phyloP scores from a whole-genome alignment of 2,329 filamentous ascomycete genomes.

The Aspergillus novoparasiticus region DNA sequence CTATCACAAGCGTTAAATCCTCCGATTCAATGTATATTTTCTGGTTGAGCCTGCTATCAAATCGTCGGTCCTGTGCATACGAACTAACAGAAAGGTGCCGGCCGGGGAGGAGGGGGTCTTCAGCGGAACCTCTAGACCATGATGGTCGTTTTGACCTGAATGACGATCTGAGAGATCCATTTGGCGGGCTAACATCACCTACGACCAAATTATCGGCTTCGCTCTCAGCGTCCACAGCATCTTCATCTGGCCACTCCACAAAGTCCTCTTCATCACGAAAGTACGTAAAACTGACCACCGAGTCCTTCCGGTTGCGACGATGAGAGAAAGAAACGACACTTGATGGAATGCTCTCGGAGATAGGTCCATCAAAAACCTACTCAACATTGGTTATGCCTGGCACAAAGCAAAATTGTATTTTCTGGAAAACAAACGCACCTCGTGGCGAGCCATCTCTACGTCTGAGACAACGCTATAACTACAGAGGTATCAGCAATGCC shows the following conservation, averaged over 20 bases:
- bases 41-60: constrained; percentile 71
- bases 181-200: constrained; percentile 41
- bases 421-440: constrained; percentile 57
- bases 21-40: constrained; percentile 93
- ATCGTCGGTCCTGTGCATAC: constrained; percentile 62
- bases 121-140: constrained; percentile 48
- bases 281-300: constrained; percentile 85
- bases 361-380: constrained; percentile 82
- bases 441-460: constrained; percentile 98
- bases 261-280: constrained; percentile 73
- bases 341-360: constrained; percentile 93
- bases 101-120: constrained; percentile 68
- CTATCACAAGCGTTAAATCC: constrained; percentile 89
- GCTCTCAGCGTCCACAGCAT: constrained; percentile 45
- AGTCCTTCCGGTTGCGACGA: constrained; percentile 77
- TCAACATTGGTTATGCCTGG: constrained; percentile 13
- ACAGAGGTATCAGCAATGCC: constrained; percentile 23
- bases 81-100: constrained; percentile 68
- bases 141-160: constrained; percentile 38
- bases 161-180: constrained; percentile 38
- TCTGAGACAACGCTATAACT: constrained; percentile 81
- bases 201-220: constrained; percentile 48
- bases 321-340: constrained; percentile 91
- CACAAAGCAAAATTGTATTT: neutral
- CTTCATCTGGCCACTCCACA: constrained; percentile 54